These are phyloP conservation scores for Casuarina equisetifolia DNA, from an alignment of 306 rosid species.

Conservation along the genomic window DNA sequence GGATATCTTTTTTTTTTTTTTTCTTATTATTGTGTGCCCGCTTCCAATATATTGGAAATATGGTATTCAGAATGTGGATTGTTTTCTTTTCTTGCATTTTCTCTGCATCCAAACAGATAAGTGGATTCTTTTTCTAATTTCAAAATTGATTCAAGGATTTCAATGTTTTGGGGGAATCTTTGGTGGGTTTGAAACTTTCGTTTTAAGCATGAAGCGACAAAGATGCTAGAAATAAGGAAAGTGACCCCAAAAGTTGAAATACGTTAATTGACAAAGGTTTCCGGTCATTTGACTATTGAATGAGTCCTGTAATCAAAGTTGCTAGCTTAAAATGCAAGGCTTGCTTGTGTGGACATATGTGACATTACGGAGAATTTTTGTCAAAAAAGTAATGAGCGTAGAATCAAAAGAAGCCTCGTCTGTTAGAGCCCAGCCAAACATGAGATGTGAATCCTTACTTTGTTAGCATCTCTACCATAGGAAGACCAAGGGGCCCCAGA, in stretches of 20 bases:
- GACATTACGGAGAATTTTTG: slow-evolving; percentile 5
- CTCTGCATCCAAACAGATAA: slow-evolving; percentile 15
- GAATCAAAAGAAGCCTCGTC: not conserved
- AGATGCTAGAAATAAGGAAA: not conserved
- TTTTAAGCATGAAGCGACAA: no score
- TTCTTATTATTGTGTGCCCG: not conserved
- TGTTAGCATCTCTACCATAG: not conserved
- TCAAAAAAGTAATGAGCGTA: not conserved
- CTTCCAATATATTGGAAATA: not conserved
- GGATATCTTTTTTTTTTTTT: no score
- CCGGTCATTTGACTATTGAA: no score
- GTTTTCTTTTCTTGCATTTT: not conserved
- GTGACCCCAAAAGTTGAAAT: not conserved
- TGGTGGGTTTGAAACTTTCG: not conserved
- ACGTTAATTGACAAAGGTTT: not conserved
- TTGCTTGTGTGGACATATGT: slow-evolving; percentile 12
- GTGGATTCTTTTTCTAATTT: not conserved
- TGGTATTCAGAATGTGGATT: not conserved
- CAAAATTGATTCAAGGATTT: not conserved
- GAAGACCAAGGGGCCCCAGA: not conserved
- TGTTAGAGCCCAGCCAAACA: not conserved
- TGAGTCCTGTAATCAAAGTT: not conserved
- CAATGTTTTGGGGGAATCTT: not conserved
- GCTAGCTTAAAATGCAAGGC: slow-evolving; percentile 6
- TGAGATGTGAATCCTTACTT: not conserved